Percentiles rank a stretch among this genome's conserved stretches.
phyloP scores from a whole-genome alignment of 1,284 basidiomycete species.

The Phaffia rhodozyma region DNA sequence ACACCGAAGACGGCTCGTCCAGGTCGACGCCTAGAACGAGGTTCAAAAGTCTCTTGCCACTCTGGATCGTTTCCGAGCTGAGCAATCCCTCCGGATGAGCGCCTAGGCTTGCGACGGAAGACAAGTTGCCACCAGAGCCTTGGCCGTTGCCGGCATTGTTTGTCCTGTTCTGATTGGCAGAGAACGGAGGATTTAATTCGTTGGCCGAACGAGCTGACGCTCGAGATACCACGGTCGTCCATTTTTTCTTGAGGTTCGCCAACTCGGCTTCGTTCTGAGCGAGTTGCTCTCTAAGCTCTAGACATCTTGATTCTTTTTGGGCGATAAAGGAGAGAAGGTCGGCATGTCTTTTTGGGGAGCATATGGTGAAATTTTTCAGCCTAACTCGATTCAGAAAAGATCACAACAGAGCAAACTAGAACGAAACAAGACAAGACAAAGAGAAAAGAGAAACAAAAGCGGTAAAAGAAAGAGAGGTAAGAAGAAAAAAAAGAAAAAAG shows the following conservation, averaged over 20 bases:
- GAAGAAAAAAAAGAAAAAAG: not conserved
- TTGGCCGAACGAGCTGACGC: not conserved
- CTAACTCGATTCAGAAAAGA: not conserved
- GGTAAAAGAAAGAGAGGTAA: no score
- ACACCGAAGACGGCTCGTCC: not conserved
- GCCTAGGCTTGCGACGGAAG: not conserved
- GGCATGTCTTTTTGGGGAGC: not conserved
- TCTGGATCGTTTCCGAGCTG: not conserved
- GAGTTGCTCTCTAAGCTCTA: slow-evolving; percentile 11
- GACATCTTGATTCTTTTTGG: slow-evolving; percentile 7
- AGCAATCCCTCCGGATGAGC: not conserved
- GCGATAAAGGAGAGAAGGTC: slow-evolving; percentile 14
- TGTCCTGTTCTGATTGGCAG: not conserved
- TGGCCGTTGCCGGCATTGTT: not conserved
- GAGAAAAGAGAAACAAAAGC: not conserved
- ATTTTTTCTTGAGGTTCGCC: slow-evolving; percentile 8
- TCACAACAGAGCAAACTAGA: not conserved
- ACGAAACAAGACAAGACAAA: not conserved
- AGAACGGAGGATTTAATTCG: not conserved
- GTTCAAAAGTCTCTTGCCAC: not conserved
- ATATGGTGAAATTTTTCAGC: no score
- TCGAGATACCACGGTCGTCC: not conserved
- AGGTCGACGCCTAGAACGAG: slow-evolving; percentile 1
- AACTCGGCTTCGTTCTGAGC: slow-evolving; percentile 9
- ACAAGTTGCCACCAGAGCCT: not conserved